Evolutionary conservation across 2,329 filamentous ascomycete genomes (phyloP), one percentile per base, ranked within the genome.

Genomic region (Mycosphaerella sp.): DNA sequence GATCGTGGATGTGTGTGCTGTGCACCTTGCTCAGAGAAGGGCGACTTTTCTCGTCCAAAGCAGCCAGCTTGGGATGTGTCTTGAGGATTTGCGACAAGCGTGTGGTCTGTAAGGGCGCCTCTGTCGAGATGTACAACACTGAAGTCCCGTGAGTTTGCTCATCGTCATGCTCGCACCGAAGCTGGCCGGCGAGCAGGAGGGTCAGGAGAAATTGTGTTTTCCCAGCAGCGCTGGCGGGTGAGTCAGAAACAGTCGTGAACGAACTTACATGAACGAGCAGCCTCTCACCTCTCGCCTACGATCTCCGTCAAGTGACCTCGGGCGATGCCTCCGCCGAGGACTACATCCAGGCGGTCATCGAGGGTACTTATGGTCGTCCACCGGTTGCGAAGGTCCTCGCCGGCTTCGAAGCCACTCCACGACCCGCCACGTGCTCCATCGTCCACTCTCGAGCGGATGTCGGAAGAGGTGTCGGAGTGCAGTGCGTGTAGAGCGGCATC

Each of bases 151-250:
- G 28, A 88, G 89, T 37, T 76, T 13, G n/a, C 51, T 53, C 13
- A 17, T 34, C 46, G 30, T 42, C 42, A 16, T 14, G 32, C 3
- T 13, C 13, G 1, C 81, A 72, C 2, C 87, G 82, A 4, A 97
- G 83, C 69, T 98, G 93, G 13, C 85, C 84, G 28, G 90, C 79
- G 30, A 97, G 82, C 40, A 95, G 82, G 25, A 98, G 79, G 17
- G 85, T 84, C 25, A 97, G 79, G 25, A 97, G 83, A 64, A 96
- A 82, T 69, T 98, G 93, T 1, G 93, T 96, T 77, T 98, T 98
- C 64, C 91, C 93, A 59, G 84, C 87, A 62, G 90, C 93, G 65
- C 84, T 86, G 59, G 30, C 28, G 27, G 14, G 16, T 16, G 46
- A 35, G 50, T 56, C 27, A 56, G 53, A 54, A 1, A 18, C 27